These are phyloP conservation scores for Silene noctiflora DNA, from an alignment of 179 eudicot species.

Conservation along the genomic window DNA sequence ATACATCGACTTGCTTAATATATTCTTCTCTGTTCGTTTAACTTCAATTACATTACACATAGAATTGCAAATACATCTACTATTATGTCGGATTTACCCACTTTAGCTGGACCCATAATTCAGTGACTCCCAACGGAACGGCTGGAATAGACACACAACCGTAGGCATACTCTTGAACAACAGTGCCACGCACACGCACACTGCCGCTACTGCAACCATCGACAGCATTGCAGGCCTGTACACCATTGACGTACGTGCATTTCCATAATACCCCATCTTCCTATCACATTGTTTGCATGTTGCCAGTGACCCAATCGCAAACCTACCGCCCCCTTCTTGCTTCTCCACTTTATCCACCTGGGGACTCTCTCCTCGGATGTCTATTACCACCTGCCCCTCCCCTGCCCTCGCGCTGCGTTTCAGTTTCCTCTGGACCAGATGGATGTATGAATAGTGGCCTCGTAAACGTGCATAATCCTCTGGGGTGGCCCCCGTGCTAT, in stretches of 20 bases:
- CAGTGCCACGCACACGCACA: conserved; percentile 78
- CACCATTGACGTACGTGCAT: conserved; percentile 32
- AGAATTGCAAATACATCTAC: conserved; percentile 9
- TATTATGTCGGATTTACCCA: neutral
- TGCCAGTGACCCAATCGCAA: conserved; percentile 37
- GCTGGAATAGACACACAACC: conserved; percentile 50
- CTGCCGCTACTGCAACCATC: conserved; percentile 77
- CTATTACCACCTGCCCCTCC: conserved; percentile 51
- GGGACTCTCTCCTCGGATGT: conserved; percentile 40
- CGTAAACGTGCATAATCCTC: conserved; percentile 70
- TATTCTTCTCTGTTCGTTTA: too few relatives aligned
- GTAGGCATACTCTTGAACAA: conserved; percentile 72
- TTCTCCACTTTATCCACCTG: conserved; percentile 26
- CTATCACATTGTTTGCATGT: conserved; percentile 49
- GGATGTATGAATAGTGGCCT: conserved; percentile 61
- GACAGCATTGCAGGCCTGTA: conserved; percentile 79
- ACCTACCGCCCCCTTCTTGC: conserved; percentile 29
- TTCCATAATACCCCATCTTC: conserved; percentile 36
- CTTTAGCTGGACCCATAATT: conserved; percentile 58
- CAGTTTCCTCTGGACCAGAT: conserved; percentile 56
- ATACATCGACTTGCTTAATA: too few relatives aligned
- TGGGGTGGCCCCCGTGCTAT: conserved; percentile 67
- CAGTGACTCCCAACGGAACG: conserved; percentile 78
- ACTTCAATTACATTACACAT: too few relatives aligned
- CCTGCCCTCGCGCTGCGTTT: conserved; percentile 30